A percentile compares a stretch with the other conserved stretches of the same genome.
Evolutionary conservation across 2,329 filamentous ascomycete genomes (phyloP).

Genomic region (Exophiala sp.): DNA sequence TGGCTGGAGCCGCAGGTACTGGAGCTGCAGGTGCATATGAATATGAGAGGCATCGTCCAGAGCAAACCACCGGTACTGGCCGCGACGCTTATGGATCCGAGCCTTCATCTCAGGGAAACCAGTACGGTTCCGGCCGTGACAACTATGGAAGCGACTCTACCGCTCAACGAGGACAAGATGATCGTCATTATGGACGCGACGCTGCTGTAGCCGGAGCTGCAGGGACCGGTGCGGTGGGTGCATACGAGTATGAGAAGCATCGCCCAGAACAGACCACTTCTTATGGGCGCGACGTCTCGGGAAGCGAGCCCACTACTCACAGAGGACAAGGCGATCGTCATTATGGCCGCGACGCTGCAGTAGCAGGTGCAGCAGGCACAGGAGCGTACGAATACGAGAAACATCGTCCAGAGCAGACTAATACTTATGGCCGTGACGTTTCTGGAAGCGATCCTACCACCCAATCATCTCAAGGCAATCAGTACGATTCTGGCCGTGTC

Average conservation of each 20-base stretch:
- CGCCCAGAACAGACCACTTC: no score
- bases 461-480: slow-evolving; percentile 3
- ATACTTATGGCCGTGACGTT: neutral
- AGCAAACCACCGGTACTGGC: neutral
- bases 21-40: neutral
- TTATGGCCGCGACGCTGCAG: neutral
- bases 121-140: no score
- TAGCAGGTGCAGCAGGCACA: neutral
- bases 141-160: neutral
- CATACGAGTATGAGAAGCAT: slow-evolving; percentile 8
- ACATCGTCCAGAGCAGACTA: neutral
- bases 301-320: no score
- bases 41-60: neutral
- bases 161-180: slow-evolving; percentile 2
- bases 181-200: slow-evolving; percentile 17
- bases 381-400: neutral
- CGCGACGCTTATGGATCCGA: neutral
- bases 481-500: neutral
- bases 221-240: slow-evolving; percentile 5
- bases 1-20: slow-evolving; percentile 1
- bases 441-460: neutral
- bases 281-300: no score
- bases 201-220: slow-evolving; percentile 13
- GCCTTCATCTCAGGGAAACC: no score
- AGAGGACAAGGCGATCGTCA: neutral